These are phyloP conservation scores for Allomyces macrogynus DNA, from an alignment of 192 early-diverging fungal species.

Conservation along the genomic window DNA sequence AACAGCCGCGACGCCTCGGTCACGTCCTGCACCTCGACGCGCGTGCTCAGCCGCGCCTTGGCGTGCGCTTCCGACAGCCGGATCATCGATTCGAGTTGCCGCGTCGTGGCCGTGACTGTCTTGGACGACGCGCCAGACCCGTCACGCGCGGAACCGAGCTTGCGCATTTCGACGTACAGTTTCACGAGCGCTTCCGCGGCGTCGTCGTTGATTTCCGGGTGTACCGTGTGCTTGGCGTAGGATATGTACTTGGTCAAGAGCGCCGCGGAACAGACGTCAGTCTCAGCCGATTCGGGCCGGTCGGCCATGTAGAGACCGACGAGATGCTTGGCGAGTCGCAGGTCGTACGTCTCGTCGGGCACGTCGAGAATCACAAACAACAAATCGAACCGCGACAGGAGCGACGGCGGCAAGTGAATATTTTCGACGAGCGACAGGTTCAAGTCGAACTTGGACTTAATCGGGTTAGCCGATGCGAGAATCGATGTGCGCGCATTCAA, in stretches of 20 bases:
- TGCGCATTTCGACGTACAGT: slow-evolving; percentile 64
- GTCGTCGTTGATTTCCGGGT: slow-evolving; percentile 53
- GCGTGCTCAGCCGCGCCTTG: slow-evolving; percentile 56
- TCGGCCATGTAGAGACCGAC: slow-evolving; percentile 69
- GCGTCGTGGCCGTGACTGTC: slow-evolving; percentile 73
- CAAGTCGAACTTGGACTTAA: slow-evolving; percentile 70
- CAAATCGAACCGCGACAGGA: slow-evolving; percentile 90
- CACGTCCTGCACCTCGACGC: slow-evolving; percentile 64
- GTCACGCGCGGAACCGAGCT: slow-evolving; percentile 34
- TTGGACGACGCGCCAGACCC: slow-evolving; percentile 21
- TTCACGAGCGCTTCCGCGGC: slow-evolving; percentile 58
- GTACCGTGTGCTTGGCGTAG: slow-evolving; percentile 47
- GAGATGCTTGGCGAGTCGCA: slow-evolving; percentile 70
- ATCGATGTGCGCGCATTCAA: slow-evolving; percentile 93
- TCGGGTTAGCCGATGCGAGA: slow-evolving; percentile 83
- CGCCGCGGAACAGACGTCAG: not conserved
- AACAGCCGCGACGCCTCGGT: slow-evolving; percentile 74
- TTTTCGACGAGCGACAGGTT: slow-evolving; percentile 67
- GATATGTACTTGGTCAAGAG: slow-evolving; percentile 78
- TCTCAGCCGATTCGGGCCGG: slow-evolving; percentile 4
- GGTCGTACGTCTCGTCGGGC: slow-evolving; percentile 66
- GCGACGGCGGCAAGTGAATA: slow-evolving; percentile 74
- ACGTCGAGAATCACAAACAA: slow-evolving; percentile 79
- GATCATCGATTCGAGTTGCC: slow-evolving; percentile 95
- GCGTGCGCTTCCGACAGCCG: slow-evolving; percentile 85